These are phyloP conservation scores for Fistulina hepatica DNA, from an alignment of 1,284 basidiomycete genomes.

Conservation along the genomic window DNA sequence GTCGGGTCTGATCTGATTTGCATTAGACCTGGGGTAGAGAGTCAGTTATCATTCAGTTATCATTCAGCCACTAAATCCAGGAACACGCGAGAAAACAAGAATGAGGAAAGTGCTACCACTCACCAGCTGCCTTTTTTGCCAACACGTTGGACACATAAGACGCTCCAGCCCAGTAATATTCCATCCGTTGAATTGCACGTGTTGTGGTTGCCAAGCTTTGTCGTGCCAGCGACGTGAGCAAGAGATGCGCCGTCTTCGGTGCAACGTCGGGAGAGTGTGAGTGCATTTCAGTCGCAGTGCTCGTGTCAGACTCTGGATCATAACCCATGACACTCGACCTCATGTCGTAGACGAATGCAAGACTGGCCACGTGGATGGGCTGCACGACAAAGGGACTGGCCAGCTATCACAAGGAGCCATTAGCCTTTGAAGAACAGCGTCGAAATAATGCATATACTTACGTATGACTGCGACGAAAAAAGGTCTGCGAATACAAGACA, in stretches of 20 bases:
- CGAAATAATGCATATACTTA: slow-evolving; percentile 13
- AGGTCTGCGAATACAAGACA: slow-evolving; percentile 26
- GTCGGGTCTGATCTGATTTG: slow-evolving; percentile 6
- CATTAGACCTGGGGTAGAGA: neutral
- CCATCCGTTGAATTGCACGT: slow-evolving; percentile 25
- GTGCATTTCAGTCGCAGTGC: no score
- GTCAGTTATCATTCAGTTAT: neutral
- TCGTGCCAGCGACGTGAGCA: slow-evolving; percentile 25
- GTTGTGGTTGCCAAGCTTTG: slow-evolving; percentile 25
- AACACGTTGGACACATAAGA: slow-evolving; percentile 23
- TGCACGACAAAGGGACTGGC: slow-evolving; percentile 22
- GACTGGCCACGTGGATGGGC: slow-evolving; percentile 19
- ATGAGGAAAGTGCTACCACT: no score
- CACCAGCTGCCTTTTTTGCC: slow-evolving; percentile 16
- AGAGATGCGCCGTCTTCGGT: slow-evolving; percentile 20
- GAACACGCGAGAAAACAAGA: slow-evolving; percentile 9
- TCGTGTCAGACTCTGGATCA: neutral
- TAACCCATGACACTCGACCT: slow-evolving; percentile 17
- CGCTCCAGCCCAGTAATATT: slow-evolving; percentile 29
- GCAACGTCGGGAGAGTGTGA: no score
- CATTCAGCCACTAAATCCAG: neutral
- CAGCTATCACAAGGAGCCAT: slow-evolving; percentile 16
- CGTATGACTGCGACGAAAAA: slow-evolving; percentile 22
- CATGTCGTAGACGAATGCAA: slow-evolving; percentile 29
- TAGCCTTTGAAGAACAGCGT: no score